These are phyloP conservation scores for Heliamphora pulchella DNA, from an alignment of 179 eudicot genomes.

Conservation along the genomic window DNA sequence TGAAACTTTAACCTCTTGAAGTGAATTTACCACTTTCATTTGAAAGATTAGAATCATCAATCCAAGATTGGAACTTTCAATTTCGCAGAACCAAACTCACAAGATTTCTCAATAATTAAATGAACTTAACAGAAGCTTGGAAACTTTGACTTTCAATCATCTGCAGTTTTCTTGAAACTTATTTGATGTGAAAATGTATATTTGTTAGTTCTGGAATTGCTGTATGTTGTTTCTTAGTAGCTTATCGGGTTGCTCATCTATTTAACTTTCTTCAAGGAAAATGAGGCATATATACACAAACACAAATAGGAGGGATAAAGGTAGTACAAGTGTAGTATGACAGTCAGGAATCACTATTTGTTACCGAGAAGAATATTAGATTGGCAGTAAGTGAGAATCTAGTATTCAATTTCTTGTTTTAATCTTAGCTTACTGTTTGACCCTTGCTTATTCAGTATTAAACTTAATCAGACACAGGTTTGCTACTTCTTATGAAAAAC, in stretches of 20 bases:
- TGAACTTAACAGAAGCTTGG: neutral
- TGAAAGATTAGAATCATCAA: neutral
- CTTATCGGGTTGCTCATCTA: neutral
- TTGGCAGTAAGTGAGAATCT: neutral
- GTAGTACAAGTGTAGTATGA: neutral
- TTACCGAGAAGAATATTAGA: neutral
- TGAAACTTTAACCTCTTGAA: neutral
- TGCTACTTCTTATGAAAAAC: too few relatives aligned
- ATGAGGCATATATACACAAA: neutral
- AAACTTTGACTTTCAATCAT: neutral
- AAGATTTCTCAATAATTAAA: neutral
- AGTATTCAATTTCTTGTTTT: neutral
- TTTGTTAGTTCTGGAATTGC: too few relatives aligned
- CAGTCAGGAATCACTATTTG: neutral
- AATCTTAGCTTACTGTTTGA: neutral
- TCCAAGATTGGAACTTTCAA: neutral
- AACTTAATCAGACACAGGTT: too few relatives aligned
- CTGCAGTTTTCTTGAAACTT: neutral
- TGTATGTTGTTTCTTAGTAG: too few relatives aligned
- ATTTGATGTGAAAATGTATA: neutral
- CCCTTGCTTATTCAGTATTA: too few relatives aligned
- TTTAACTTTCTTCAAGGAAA: neutral
- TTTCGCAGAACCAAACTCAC: neutral
- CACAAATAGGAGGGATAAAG: neutral
- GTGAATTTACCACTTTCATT: slow-evolving; percentile 2